These are phyloP conservation scores for Zanthoxylum bungeanum DNA, from an alignment of 345 rosid species.

Conservation along the genomic window DNA sequence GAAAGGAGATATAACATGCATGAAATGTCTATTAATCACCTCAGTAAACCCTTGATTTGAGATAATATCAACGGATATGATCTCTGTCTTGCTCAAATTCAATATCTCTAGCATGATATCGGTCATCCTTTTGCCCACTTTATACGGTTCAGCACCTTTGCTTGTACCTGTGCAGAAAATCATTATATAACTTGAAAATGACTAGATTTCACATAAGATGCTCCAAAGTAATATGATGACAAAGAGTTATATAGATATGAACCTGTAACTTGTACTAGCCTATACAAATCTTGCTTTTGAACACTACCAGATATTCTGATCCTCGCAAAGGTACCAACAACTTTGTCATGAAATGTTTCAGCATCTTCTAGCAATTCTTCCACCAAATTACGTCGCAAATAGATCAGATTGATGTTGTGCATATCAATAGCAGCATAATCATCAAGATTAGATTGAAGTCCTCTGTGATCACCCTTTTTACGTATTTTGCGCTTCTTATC, in stretches of 20 bases:
- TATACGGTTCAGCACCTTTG: conserved; percentile 78
- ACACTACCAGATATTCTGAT: conserved; percentile 84
- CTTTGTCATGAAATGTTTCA: conserved; percentile 78
- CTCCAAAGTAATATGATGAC: conserved; percentile 3
- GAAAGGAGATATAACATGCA: neutral
- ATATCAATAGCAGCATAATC: conserved; percentile 94
- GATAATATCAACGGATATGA: conserved; percentile 79
- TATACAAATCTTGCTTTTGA: conserved; percentile 96
- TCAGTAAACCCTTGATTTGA: conserved; percentile 99
- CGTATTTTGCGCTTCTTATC: conserved; percentile 76
- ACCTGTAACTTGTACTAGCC: conserved; percentile 97
- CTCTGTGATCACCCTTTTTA: conserved; percentile 70
- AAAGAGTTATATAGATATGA: conserved; percentile 26
- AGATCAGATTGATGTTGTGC: conserved; percentile 82
- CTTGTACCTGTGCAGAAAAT: conserved; percentile 63
- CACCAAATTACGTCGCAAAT: conserved; percentile 80
- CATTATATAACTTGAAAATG: conserved; percentile 14
- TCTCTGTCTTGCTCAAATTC: conserved; percentile 89
- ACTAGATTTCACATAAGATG: neutral
- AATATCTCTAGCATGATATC: conserved; percentile 75
- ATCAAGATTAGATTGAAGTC: conserved; percentile 76
- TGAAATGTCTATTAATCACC: conserved; percentile 39
- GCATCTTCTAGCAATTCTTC: conserved; percentile 82
- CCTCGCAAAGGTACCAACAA: conserved; percentile 84
- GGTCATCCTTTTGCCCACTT: conserved; percentile 83